phyloP scores from a whole-genome alignment of 73 alveolate species.

The Uronychia setigera region DNA sequence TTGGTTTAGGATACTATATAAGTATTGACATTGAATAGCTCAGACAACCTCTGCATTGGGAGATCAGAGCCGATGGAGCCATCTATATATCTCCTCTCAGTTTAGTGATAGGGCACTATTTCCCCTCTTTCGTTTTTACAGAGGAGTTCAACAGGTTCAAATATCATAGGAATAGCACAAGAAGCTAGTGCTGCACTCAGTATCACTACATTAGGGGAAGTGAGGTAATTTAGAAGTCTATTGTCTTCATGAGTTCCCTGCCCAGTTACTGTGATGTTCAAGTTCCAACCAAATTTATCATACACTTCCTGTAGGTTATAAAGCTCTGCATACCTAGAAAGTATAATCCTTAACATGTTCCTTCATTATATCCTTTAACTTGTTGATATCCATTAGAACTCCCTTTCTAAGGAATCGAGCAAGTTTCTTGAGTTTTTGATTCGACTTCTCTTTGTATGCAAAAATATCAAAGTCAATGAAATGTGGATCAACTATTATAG shows the following conservation, averaged over 20 bases:
- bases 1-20: slow-evolving; percentile 71
- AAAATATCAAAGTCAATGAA: slow-evolving; percentile 8
- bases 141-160: slow-evolving; percentile 66
- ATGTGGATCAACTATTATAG: slow-evolving; percentile 13
- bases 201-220: slow-evolving; percentile 76
- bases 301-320: slow-evolving; percentile 59
- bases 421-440: slow-evolving; percentile 2
- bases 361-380: slow-evolving; percentile 14
- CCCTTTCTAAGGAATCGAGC: slow-evolving; percentile 40
- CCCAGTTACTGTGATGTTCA: slow-evolving; percentile 72
- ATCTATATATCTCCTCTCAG: slow-evolving; percentile 48
- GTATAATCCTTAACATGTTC: slow-evolving; percentile 59
- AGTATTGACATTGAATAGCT: slow-evolving; percentile 76
- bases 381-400: slow-evolving; percentile 37
- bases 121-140: slow-evolving; percentile 59
- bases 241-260: slow-evolving; percentile 33
- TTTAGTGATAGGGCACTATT: slow-evolving; percentile 49
- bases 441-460: slow-evolving; percentile 12
- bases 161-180: slow-evolving; percentile 72
- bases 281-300: slow-evolving; percentile 53
- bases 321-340: slow-evolving; percentile 12
- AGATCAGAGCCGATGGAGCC: slow-evolving; percentile 71
- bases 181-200: slow-evolving; percentile 73
- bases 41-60: slow-evolving; percentile 78
- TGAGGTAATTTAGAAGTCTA: slow-evolving; percentile 71